Conservation (phyloP, 176 grass and related monocot genomes). For the Oryza australiensis region DNA sequence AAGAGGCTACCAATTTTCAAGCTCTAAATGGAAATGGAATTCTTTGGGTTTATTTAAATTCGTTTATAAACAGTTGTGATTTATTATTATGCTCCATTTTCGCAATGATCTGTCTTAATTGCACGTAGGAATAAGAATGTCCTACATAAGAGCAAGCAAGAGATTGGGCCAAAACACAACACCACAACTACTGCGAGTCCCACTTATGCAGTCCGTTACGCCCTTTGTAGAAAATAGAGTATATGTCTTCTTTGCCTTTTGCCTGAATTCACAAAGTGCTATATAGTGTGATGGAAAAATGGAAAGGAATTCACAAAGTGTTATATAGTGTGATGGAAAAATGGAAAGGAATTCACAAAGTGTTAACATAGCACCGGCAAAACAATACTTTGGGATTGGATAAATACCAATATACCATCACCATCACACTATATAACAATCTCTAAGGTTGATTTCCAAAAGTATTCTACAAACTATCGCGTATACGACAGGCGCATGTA, state of each 20-base stretch:
- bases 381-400: no score
- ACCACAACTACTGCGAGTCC: conserved; percentile 33
- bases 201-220: conserved; percentile 39
- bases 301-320: no score
- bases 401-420: not conserved
- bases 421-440: not conserved
- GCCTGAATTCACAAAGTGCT: no score
- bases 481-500: not conserved
- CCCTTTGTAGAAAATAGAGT: conserved; percentile 47
- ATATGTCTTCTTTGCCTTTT: no score
- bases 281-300: no score
- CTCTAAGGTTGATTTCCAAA: not conserved
- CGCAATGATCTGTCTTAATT: not conserved
- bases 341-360: no score
- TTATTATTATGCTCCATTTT: not conserved
- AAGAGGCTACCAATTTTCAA: not conserved
- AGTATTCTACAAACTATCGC: conserved; percentile 8
- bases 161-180: not conserved
- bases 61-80: not conserved
- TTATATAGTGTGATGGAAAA: no score
- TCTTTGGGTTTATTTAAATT: not conserved
- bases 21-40: not conserved
- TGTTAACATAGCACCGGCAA: no score
- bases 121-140: conserved; percentile 4
- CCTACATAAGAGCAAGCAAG: conserved; percentile 12